Evolutionary conservation across 2,329 filamentous ascomycete species (phyloP).

Genomic region (Cladosporium oxysporum): DNA sequence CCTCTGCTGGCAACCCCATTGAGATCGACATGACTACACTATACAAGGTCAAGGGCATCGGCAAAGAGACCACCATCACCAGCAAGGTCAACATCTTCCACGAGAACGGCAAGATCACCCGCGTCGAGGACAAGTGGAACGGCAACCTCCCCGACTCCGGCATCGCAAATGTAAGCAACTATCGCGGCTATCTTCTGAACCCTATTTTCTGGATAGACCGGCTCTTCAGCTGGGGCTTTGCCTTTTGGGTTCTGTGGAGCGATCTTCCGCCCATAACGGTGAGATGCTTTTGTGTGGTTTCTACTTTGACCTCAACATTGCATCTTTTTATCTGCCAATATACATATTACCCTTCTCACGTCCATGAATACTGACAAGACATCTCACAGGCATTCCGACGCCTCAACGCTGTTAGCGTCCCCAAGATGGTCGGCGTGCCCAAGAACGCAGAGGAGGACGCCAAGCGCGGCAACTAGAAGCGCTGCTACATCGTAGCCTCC

Average conservation of each 20-base stretch:
- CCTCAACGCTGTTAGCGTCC: constrained; percentile 54
- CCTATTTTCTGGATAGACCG: constrained; percentile 42
- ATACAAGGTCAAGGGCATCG: constrained; percentile 57
- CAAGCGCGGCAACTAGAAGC: constrained; percentile 47
- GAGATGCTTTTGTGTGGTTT: constrained; percentile 26
- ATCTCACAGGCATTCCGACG: constrained; percentile 51
- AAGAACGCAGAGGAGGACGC: constrained; percentile 56
- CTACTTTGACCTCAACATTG: constrained; percentile 3
- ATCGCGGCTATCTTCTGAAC: constrained; percentile 27
- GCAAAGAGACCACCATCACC: constrained; percentile 53
- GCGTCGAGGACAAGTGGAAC: constrained; percentile 59
- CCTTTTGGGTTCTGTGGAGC: constrained; percentile 43
- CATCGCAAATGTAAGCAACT: constrained; percentile 53
- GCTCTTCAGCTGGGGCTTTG: constrained; percentile 41
- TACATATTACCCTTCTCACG: neutral
- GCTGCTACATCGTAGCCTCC: neutral
- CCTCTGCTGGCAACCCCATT: constrained; percentile 60
- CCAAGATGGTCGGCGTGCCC: constrained; percentile 53
- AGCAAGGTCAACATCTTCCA: constrained; percentile 52
- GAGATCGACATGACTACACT: constrained; percentile 55
- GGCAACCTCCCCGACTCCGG: constrained; percentile 53
- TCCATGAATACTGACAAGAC: constrained; percentile 33
- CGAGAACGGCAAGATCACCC: constrained; percentile 49
- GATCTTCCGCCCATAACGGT: constrained; percentile 45
- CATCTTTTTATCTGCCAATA: constrained; percentile 14